phyloP scores from a whole-genome alignment of 768 basidiomycete genomes.

The Astraeus odoratus region DNA sequence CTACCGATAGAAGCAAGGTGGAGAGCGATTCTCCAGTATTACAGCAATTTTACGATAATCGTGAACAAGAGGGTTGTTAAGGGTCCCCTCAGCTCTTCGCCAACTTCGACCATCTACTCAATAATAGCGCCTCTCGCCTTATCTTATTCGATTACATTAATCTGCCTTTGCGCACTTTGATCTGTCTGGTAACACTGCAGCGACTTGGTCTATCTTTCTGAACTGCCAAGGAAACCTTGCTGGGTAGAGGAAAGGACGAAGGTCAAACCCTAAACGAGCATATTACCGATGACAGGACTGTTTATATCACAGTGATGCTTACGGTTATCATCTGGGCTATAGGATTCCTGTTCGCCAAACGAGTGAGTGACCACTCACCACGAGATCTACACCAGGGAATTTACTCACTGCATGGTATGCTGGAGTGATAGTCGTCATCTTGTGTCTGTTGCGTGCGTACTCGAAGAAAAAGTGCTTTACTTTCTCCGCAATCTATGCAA shows the following conservation, averaged over 20 bases:
- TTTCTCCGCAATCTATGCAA: slow-evolving; percentile 82
- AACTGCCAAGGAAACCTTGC: slow-evolving; percentile 96
- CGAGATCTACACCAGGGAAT: not conserved
- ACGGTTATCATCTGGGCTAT: slow-evolving; percentile 97
- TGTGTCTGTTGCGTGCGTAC: slow-evolving; percentile 93
- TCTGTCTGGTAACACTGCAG: slow-evolving; percentile 67
- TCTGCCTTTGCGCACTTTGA: slow-evolving; percentile 50
- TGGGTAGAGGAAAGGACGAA: slow-evolving; percentile 95
- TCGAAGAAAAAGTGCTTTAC: slow-evolving; percentile 98
- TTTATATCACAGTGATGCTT: slow-evolving; percentile 21
- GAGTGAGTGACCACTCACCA: not conserved
- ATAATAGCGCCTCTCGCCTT: too few species aligned
- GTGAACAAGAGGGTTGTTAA: too few species aligned
- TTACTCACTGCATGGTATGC: slow-evolving; percentile 83
- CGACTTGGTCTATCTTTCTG: slow-evolving; percentile 86
- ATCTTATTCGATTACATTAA: slow-evolving; percentile 21
- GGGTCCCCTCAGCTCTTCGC: too few species aligned
- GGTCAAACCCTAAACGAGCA: slow-evolving; percentile 72
- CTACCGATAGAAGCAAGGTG: too few species aligned
- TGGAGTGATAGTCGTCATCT: slow-evolving; percentile 96
- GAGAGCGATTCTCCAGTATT: too few species aligned
- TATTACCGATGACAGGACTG: too few species aligned
- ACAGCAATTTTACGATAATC: too few species aligned
- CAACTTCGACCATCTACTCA: too few species aligned
- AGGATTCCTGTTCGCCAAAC: slow-evolving; percentile 62